Conservation (phyloP, 1,284 basidiomycete species). For the Xerocomus nothofagi region DNA sequence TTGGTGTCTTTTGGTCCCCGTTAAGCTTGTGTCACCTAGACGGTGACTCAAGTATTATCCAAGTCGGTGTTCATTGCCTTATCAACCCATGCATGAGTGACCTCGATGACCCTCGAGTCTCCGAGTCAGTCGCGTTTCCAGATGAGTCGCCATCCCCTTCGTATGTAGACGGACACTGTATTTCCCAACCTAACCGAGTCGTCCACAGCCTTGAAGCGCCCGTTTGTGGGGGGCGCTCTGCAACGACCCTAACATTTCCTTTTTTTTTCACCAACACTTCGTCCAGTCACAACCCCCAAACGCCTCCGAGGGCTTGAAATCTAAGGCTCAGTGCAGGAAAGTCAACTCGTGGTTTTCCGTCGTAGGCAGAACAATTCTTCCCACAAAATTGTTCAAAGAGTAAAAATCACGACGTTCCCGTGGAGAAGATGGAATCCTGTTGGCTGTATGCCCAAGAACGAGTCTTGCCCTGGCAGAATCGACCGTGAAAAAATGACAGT, state of each 20-base stretch:
- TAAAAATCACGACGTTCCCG: constrained; percentile 19
- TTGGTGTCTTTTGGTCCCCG: constrained; percentile 3
- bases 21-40: constrained; percentile 26
- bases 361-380: neutral
- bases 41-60: constrained; percentile 18
- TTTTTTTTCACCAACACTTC: too few relatives aligned
- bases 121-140: constrained; percentile 29
- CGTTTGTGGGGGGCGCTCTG: too few relatives aligned
- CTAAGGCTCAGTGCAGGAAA: too few relatives aligned
- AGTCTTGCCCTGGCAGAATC: neutral
- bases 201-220: too few relatives aligned
- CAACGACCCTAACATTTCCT: too few relatives aligned
- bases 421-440: constrained; percentile 21
- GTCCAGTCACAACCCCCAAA: too few relatives aligned
- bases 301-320: too few relatives aligned
- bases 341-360: neutral
- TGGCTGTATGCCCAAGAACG: constrained; percentile 13
- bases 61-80: neutral
- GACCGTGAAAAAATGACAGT: neutral
- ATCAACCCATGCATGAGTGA: neutral
- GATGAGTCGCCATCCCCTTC: constrained; percentile 30
- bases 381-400: constrained; percentile 3
- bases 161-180: constrained; percentile 26
- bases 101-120: constrained; percentile 16
- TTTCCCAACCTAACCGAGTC: too few relatives aligned